Base-by-base conservation (phyloP, 169 alveolate species). In the Eimeria necatrix region DNA sequence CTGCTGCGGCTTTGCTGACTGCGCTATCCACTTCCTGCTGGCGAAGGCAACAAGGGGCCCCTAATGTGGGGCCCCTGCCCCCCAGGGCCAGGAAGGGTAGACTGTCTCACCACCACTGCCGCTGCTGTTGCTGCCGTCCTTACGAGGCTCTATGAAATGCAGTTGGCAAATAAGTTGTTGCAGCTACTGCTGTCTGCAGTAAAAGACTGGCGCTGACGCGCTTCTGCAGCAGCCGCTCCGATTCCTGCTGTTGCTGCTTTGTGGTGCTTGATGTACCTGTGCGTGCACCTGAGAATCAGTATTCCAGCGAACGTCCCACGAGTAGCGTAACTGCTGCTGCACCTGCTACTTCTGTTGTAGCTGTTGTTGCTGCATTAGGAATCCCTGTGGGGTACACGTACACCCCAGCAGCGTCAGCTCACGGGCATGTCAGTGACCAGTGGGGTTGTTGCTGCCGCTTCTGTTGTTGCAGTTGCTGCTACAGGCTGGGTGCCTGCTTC, bases 391-490 rank as follows among this genome's bases (percentile, higher is more conserved):
- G 20, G 59, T 74, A 53, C 7, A 10, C 6, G 12, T 26, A 48
- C 52, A 74, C 56, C 52, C 85, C 60, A 20, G 59, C 18, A 74
- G 59, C 59, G 59, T 48, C 61, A 74, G 59, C 22, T 12, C 52
- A 74, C 56, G 10, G 68, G 61, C 41, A 60, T 74, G 85, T 74
- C 85, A 74, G 85, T 74, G 85, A 74, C 22, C 56, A 26, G 56
- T 74, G 85, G 85, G 85, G 85, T 74, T 74, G 85, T 26, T 74
- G 85, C 41, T 41, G 85, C 60, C 49, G 85, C 26, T 74, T 22
- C 85, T 74, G 85, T 51, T 48, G 85, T 26, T 12, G 85, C 85
- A 26, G 85, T 53, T 74, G 56, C 85, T 74, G 85, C 60, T 71
- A 4, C 83, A 10, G 52, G 41, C 41, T 32, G 41, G 41, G 41